Percentiles rank a stretch among this genome's conserved stretches.
phyloP scores from a whole-genome alignment of 768 basidiomycete genomes.

The Rubroboletus pulcherrimus region DNA sequence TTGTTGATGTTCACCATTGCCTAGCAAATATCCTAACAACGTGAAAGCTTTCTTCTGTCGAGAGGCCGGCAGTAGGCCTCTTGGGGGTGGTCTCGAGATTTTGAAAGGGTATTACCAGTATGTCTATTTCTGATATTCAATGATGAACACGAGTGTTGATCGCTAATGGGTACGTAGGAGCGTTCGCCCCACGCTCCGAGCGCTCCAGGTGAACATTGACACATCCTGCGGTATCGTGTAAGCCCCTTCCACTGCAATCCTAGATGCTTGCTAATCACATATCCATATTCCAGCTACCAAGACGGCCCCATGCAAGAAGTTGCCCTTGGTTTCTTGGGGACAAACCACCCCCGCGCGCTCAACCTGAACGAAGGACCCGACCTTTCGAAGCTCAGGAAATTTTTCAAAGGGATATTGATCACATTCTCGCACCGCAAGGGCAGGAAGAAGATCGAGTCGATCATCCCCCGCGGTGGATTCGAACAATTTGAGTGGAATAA shows the following conservation, averaged over 20 bases:
- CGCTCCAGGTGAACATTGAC: conserved; percentile 46
- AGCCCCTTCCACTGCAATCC: background rate
- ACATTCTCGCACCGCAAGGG: conserved; percentile 25
- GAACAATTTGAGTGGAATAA: conserved; percentile 39
- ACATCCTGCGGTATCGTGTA: conserved; percentile 46
- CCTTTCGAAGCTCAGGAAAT: conserved; percentile 35
- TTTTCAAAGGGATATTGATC: conserved; percentile 37
- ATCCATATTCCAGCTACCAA: conserved; percentile 24
- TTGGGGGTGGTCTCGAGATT: conserved; percentile 38
- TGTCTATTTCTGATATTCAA: conserved; percentile 8
- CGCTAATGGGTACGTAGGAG: conserved; percentile 31
- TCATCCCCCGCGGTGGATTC: conserved; percentile 38
- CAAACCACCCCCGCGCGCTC: conserved; percentile 30
- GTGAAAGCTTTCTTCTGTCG: conserved; percentile 42
- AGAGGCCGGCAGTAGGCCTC: conserved; percentile 23
- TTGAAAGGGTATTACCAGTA: conserved; percentile 52
- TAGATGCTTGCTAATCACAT: background rate
- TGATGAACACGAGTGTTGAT: background rate
- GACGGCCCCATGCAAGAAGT: conserved; percentile 25
- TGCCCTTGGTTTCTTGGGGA: conserved; percentile 29
- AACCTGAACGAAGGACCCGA: conserved; percentile 17
- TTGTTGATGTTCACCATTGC: background rate
- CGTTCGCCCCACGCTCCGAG: conserved; percentile 40
- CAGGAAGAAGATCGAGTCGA: conserved; percentile 35
- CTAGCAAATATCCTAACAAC: conserved; percentile 44